Conservation (phyloP, 768 basidiomycete species). For the Suillus brevipes region DNA sequence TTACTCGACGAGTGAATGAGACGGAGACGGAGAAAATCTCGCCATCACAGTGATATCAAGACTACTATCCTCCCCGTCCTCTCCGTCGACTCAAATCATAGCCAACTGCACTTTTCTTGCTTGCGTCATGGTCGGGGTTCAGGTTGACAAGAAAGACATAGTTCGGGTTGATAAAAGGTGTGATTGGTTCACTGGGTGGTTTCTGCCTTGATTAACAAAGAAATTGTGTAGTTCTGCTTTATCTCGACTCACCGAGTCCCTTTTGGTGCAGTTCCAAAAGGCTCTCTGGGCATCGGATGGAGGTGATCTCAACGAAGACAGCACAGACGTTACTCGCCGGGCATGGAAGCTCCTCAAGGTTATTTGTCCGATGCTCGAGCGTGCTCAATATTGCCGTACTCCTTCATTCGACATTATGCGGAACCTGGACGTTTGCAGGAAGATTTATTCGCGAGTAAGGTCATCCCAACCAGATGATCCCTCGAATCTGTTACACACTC, state of each 20-base stretch:
- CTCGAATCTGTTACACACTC: too few relatives aligned
- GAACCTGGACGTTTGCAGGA: neutral
- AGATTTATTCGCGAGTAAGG: neutral
- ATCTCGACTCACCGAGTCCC: neutral
- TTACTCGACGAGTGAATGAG: neutral
- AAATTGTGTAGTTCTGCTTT: neutral
- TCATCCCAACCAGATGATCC: too few relatives aligned
- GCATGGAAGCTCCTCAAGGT: neutral
- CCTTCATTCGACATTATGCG: neutral
- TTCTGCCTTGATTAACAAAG: neutral
- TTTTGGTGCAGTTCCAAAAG: neutral
- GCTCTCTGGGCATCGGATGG: neutral
- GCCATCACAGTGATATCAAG: neutral
- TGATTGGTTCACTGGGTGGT: too few relatives aligned
- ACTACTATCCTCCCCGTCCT: neutral
- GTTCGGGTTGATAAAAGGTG: too few relatives aligned
- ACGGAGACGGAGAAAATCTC: neutral
- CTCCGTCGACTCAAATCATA: neutral
- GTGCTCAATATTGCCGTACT: neutral
- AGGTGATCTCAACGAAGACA: neutral
- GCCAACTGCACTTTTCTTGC: neutral
- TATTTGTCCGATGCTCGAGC: neutral
- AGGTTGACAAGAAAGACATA: neutral
- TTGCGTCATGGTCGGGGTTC: neutral
- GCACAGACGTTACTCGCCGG: neutral